These are phyloP conservation scores for Hypoxylon fuscum DNA, from an alignment of 495 filamentous ascomycete genomes.

Conservation along the genomic window DNA sequence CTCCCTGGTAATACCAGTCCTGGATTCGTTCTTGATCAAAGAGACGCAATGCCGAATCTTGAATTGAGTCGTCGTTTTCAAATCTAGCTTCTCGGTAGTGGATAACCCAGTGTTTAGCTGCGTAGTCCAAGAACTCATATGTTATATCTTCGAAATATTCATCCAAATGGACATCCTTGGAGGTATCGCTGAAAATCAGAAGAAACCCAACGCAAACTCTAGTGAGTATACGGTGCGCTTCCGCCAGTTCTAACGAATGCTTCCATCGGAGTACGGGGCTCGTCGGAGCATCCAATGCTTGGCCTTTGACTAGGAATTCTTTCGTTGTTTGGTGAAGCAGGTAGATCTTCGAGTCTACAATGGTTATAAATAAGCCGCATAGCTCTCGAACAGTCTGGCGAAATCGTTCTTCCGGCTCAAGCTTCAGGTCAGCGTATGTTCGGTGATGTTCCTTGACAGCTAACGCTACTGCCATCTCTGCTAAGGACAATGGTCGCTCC, in stretches of 20 bases:
- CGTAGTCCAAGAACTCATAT: slow-evolving; percentile 48
- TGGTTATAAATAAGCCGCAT: slow-evolving; percentile 54
- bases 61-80: background rate
- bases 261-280: slow-evolving; percentile 26
- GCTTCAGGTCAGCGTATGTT: slow-evolving; percentile 34
- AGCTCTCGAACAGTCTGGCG: slow-evolving; percentile 39
- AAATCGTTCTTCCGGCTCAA: slow-evolving; percentile 39
- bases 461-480: slow-evolving; percentile 52
- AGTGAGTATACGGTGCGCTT: slow-evolving; percentile 45
- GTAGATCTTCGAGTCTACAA: slow-evolving; percentile 48
- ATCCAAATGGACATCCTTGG: too few species aligned
- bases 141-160: too few species aligned
- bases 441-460: slow-evolving; percentile 34
- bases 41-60: background rate
- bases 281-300: too few species aligned
- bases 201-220: too few species aligned
- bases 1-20: too few species aligned
- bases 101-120: slow-evolving; percentile 43
- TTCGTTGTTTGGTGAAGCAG: slow-evolving; percentile 57
- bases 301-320: background rate
- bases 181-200: too few species aligned
- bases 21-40: background rate
- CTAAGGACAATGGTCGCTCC: slow-evolving; percentile 47
- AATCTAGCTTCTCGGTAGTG: slow-evolving; percentile 35
- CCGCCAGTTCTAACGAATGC: slow-evolving; percentile 33